A percentile compares a stretch with the other conserved stretches of the same genome.
Evolutionary conservation across 345 rosid genomes (phyloP).

Genomic region (Durio zibethinus): DNA sequence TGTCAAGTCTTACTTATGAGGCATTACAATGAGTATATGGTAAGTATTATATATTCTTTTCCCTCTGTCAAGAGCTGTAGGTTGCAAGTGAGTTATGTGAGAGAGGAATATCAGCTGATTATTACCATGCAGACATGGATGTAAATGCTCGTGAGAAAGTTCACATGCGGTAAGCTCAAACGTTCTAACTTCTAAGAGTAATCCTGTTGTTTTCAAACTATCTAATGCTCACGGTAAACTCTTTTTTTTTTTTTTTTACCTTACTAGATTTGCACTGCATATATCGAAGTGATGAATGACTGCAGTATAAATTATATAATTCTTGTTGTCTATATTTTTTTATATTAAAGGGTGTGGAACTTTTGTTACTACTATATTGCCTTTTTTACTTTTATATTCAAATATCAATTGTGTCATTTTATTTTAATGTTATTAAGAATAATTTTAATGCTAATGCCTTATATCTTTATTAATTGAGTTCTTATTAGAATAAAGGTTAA

Average conservation of each 20-base stretch:
- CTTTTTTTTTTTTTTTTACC: background rate
- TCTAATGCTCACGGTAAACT: background rate
- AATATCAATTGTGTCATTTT: background rate
- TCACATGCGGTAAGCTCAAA: constrained; percentile 58
- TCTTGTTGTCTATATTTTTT: background rate
- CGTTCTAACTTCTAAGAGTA: background rate
- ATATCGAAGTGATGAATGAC: background rate
- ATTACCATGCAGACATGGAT: constrained; percentile 97
- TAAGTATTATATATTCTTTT: constrained; percentile 1
- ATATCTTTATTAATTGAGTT: background rate
- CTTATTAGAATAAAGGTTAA: background rate
- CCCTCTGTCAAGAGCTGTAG: constrained; percentile 42
- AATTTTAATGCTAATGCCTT: background rate
- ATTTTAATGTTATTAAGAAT: background rate
- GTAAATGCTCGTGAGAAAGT: constrained; percentile 76
- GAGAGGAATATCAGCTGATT: constrained; percentile 75
- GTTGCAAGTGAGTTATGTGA: constrained; percentile 71
- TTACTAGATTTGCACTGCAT: background rate
- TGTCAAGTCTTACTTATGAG: background rate
- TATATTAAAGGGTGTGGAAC: background rate
- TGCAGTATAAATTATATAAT: background rate
- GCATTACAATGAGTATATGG: background rate
- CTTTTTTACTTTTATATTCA: background rate
- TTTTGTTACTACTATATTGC: background rate
- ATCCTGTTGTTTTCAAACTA: background rate